Conservation (phyloP, 257 asterid genomes). For the Lithospermum erythrorhizon region DNA sequence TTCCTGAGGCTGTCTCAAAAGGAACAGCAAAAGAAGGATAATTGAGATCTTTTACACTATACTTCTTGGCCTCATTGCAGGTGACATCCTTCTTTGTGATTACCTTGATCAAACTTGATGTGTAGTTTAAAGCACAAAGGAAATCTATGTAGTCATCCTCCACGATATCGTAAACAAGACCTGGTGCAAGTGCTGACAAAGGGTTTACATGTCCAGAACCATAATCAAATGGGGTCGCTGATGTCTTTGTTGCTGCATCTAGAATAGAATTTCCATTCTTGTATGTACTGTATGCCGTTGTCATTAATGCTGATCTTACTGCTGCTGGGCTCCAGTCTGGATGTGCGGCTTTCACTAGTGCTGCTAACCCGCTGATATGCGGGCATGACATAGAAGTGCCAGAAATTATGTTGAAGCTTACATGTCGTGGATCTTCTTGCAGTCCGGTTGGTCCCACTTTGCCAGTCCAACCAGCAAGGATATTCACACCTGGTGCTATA, state of each 20-base stretch:
- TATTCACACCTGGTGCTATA: conserved; percentile 46
- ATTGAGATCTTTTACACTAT: no score
- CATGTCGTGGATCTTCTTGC: conserved; percentile 21
- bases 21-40: no score
- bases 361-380: conserved; percentile 42
- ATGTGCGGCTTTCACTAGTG: conserved; percentile 38
- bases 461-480: conserved; percentile 36
- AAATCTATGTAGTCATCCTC: conserved; percentile 28
- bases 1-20: no score
- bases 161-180: conserved; percentile 29
- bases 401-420: conserved; percentile 37
- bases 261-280: conserved; percentile 29
- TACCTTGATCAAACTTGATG: conserved; percentile 1
- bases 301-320: conserved; percentile 44
- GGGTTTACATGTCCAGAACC: conserved; percentile 49
- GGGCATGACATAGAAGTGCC: conserved; percentile 57
- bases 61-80: no score
- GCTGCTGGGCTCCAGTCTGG: conserved; percentile 42
- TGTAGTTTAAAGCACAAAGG: conserved; percentile 40
- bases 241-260: conserved; percentile 25
- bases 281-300: conserved; percentile 34
- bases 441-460: conserved; percentile 45
- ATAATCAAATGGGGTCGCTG: conserved; percentile 27
- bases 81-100: no score
- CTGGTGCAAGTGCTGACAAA: conserved; percentile 34